Base-by-base conservation (phyloP, 371 early-diverging fungal genomes). In the Coemansia sp. region DNA sequence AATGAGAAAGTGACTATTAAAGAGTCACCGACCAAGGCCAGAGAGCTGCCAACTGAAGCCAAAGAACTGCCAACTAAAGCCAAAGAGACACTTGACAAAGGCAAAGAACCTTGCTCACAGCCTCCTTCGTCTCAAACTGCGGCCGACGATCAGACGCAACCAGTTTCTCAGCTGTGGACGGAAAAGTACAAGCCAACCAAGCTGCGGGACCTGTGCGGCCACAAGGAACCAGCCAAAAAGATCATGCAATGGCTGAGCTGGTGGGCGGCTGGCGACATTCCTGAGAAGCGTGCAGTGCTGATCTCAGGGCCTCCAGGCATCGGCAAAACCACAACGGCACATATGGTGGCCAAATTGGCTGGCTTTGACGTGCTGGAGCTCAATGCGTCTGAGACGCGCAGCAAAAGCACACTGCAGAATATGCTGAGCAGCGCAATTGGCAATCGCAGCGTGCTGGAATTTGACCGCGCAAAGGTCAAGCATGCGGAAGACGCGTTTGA, bases 301-400 rank as follows among this genome's bases (percentile, higher is more conserved):
- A 81, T 99, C 1, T 94, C 95, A 50, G 99, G 99, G 0, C 91
- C 96, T 11, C 99, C 99, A 8, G 99, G 99, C 2, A 91, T 99
- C 31, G 99, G 99, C 40, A 99, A 99, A 81, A 99, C 99, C 3
- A 96, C 99, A 0, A 84, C 96, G 0, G 99, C 97, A 1, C 92
- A 94, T 76, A 78, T 99, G 18, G 90, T 93, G 5, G 93, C 95
- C 14, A 80, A 86, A 26, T 73, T 84, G 11, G 85, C 90, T 31
- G 96, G 95, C 0, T 93, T 89, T 61, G 89, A 92, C n/a, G 80
- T 91, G 6, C 73, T 98, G 2, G 99, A 99, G 81, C 97, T 98
- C 66, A 99, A 99, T 79, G 99, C 99, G 48, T 96, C 98, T 81
- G 99, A 99, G 81, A 87, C 90, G 5, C 88, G 99, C 64, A 97